Base-by-base conservation (phyloP, 108 stramenopile species). In the Nannochloropsis oceanica region DNA sequence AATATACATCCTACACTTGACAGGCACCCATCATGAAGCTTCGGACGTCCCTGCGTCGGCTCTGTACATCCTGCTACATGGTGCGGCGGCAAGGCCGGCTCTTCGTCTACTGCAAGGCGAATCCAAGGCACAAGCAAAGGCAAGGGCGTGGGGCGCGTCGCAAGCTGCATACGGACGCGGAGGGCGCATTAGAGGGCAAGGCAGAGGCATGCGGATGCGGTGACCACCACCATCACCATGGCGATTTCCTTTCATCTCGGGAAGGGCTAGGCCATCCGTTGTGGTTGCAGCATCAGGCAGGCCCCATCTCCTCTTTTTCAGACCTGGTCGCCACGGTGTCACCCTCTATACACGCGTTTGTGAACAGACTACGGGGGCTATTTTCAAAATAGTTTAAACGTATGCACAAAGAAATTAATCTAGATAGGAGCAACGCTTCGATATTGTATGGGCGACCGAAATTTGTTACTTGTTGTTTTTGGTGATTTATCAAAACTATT, bases 61-160 rank as follows among this genome's bases (percentile, higher is more conserved):
- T 91, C 27, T 91, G 90, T 86, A 27, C 42, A 22, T 26, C 87
- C 81, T 91, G 90, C 89, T 85, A 87, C 27, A 79, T 89, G 26
- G 89, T 91, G 50, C 44, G 84, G 44, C 86, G 90, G 43, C 27
- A 79, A n/a, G 44, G 73, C 26, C 34, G 82, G 82, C 81, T 89
- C 22, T 82, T 42, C 44, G 87, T 89, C 26, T 73, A 84, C 44
- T 91, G 90, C 85, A 87, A 86, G 87, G 43, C 25, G 25, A 87
- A 83, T 42, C 87, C 84, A 14, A 27, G 84, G 26, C 90, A 91
- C 87, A 91, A 91, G 90, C 90, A 91, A 82, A 59, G 88, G n/a
- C 89, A 91, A 80, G 59, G 59, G 59, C 59, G 59, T n/a, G 59
- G 59, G n/a, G 22, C 59, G 59, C 59, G 59, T n/a, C 59, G 59